A percentile compares a stretch with the other conserved stretches of the same genome.
Evolutionary conservation across 2,329 filamentous ascomycete species (phyloP).

Genomic region (Hyphodiscus sp.): DNA sequence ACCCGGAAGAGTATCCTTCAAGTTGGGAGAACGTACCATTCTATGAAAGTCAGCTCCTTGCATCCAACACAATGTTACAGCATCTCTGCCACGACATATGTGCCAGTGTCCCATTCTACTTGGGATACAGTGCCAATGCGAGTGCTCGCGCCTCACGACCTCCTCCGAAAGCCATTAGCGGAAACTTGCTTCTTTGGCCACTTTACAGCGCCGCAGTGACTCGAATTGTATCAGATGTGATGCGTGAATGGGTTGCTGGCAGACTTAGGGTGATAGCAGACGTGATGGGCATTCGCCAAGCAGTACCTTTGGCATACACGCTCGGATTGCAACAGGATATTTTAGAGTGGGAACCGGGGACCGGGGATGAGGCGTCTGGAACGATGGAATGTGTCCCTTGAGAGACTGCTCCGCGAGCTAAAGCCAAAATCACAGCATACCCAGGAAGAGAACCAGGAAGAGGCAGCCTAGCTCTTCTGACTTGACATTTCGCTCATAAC

Average conservation of each 20-base stretch:
- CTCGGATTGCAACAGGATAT: constrained; percentile 9
- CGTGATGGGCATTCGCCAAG: constrained; percentile 23
- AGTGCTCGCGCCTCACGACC: not conserved
- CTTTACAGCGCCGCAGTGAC: constrained; percentile 21
- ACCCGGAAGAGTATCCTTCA: not conserved
- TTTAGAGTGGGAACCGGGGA: constrained; percentile 3
- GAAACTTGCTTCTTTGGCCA: constrained; percentile 24
- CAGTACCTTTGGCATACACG: constrained; percentile 15
- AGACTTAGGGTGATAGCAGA: constrained; percentile 20
- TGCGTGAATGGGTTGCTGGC: constrained; percentile 22
- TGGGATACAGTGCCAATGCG: constrained; percentile 11
- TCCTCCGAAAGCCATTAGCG: constrained; percentile 15
- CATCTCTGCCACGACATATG: constrained; percentile 24
- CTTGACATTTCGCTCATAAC: no score
- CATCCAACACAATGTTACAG: constrained; percentile 11
- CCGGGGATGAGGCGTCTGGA: not conserved
- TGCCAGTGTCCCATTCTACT: constrained; percentile 20
- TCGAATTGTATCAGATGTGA: constrained; percentile 16
- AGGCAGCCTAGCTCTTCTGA: no score
- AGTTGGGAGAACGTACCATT: constrained; percentile 3
- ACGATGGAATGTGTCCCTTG: not conserved
- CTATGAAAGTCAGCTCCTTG: constrained; percentile 13
- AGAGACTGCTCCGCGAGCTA: not conserved
- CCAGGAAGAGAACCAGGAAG: no score
- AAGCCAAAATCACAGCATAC: no score